Evolutionary conservation across 2,329 filamentous ascomycete species (phyloP), one percentile per base, ranked within the genome.

Genomic region (Colletotrichum euphorbiae): DNA sequence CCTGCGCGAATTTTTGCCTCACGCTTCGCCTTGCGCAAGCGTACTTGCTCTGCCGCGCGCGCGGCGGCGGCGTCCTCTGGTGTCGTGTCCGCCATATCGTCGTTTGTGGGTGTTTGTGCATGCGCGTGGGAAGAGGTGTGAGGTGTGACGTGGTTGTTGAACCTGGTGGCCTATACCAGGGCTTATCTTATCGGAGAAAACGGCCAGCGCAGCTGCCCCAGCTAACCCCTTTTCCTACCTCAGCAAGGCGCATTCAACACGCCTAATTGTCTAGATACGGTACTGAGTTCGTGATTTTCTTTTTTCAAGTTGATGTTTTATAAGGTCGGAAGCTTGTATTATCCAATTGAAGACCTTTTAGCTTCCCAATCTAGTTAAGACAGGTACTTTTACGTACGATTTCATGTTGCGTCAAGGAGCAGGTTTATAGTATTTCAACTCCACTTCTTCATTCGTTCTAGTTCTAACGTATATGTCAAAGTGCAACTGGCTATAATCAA

Each of bases 1-100:
- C 90, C 89, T 56, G 90, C 88, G 74, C 86, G 88, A 79, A 94
- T 89, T 83, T 94, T 95, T 66, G 91, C 92, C 77, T 93, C 90
- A 55, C 92, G 87, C 43, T 91, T 89, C 78, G 94, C 92, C 78
- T 93, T 93, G 73, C 93, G 90, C 66, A 93, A 83, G 52, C 92
- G 89, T 42, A 90, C 90, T 79, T 93, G 90, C 71, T 91, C 88
- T 28, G 84, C 80, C 3, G 87, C 86, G 69, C 86, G 80, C 67
- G 83, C 80, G 13, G 85, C 81, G 2, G 83, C 84, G 2, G 83
- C 82, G 68, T 86, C 84, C 54, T 83, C 81, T n/a, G 79, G 74
- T 13, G 76, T 77, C 21, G 67, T 15, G 48, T 85, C 81, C 5
- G 80, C 76, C 83, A 85, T 85, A 50, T 31, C 71, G 54, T 17